phyloP scores from a whole-genome alignment of 352 stramenopile genomes.

The Peronospora tabacina region DNA sequence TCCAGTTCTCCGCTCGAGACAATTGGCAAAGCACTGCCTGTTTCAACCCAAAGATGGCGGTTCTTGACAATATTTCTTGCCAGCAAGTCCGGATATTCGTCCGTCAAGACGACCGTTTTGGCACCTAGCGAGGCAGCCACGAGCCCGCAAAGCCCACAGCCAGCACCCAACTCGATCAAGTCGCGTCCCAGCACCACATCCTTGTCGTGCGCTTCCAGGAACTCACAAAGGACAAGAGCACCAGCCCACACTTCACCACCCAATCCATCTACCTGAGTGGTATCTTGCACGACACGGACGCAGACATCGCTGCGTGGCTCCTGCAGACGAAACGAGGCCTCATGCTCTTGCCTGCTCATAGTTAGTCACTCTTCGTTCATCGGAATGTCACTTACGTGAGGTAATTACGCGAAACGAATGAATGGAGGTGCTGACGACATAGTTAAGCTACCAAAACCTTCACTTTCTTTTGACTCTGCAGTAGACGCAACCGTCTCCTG shows the following conservation, averaged over 20 bases:
- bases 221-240: constrained; percentile 44
- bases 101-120: constrained; percentile 30
- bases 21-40: neutral
- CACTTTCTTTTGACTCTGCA: constrained; percentile 1
- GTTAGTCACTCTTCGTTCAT: constrained; percentile 3
- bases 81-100: constrained; percentile 53
- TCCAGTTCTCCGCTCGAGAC: constrained; percentile 31
- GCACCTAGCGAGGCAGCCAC: constrained; percentile 37
- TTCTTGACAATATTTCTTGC: constrained; percentile 39
- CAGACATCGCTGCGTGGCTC: constrained; percentile 10
- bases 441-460: neutral
- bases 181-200: constrained; percentile 23
- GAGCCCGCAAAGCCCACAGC: constrained; percentile 47
- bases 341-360: constrained; percentile 29
- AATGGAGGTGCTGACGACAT: constrained; percentile 13
- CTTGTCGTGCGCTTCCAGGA: constrained; percentile 28
- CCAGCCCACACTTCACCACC: constrained; percentile 55
- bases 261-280: constrained; percentile 42
- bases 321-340: constrained; percentile 25
- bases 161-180: constrained; percentile 51
- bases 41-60: constrained; percentile 18
- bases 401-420: constrained; percentile 16
- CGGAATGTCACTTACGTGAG: constrained; percentile 7
- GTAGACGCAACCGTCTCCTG: neutral
- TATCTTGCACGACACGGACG: constrained; percentile 46